Percentiles rank a stretch among this genome's conserved stretches.
Conservation (phyloP, 352 stramenopile genomes). For the Phytopythium vexans region DNA sequence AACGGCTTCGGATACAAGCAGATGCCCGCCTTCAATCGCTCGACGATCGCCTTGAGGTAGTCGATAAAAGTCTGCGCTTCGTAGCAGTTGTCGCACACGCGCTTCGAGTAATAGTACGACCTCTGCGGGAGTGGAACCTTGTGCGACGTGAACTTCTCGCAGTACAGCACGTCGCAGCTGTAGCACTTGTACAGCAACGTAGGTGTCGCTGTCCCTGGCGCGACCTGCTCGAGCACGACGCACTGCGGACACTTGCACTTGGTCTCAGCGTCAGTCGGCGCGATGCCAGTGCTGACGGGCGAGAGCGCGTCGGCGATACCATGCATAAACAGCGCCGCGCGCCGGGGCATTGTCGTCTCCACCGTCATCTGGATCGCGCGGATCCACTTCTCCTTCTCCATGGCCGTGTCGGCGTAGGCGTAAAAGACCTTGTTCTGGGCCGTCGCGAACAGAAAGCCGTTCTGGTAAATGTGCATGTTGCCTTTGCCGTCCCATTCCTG, state of each 20-base stretch:
- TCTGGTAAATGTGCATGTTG: slow-evolving; percentile 90
- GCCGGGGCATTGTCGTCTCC: slow-evolving; percentile 74
- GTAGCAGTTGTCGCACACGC: slow-evolving; percentile 84
- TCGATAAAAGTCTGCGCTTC: slow-evolving; percentile 85
- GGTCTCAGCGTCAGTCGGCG: slow-evolving; percentile 52
- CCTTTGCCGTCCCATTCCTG: slow-evolving; percentile 91
- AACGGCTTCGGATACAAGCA: slow-evolving; percentile 85
- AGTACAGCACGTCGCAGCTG: slow-evolving; percentile 77
- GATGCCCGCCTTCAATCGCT: slow-evolving; percentile 82
- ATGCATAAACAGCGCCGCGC: slow-evolving; percentile 49
- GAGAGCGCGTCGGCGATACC: slow-evolving; percentile 44
- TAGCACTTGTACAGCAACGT: slow-evolving; percentile 77
- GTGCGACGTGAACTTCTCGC: slow-evolving; percentile 78
- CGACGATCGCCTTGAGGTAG: slow-evolving; percentile 81
- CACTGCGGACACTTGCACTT: slow-evolving; percentile 72
- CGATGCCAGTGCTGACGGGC: slow-evolving; percentile 41
- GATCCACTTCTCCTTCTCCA: slow-evolving; percentile 91
- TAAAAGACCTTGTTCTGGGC: slow-evolving; percentile 90
- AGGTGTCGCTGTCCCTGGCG: slow-evolving; percentile 14
- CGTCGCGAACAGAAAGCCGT: slow-evolving; percentile 87
- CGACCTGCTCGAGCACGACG: slow-evolving; percentile 31
- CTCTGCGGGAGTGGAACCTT: slow-evolving; percentile 78
- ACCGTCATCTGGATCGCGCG: slow-evolving; percentile 84
- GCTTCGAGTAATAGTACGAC: slow-evolving; percentile 80
- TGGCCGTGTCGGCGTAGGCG: slow-evolving; percentile 81